Base-by-base conservation (phyloP, 805 yeast species). In the Yarrowia deformans region DNA sequence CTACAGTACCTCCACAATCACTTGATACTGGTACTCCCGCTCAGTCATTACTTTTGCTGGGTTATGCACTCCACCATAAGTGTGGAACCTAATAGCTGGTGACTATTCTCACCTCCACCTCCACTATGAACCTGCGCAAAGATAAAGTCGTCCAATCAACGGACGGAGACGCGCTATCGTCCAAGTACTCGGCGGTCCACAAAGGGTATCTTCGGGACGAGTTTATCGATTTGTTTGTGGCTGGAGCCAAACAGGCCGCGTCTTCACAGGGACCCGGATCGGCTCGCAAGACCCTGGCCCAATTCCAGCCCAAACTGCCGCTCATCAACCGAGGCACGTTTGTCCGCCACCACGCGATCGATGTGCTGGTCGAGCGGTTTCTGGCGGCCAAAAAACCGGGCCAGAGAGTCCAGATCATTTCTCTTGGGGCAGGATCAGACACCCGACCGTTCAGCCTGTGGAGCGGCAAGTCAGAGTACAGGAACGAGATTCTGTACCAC, bases 341-440 rank as follows among this genome's bases (percentile, higher is more conserved):
- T 73, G 78, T 85, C 56, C 77, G 90, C 40, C 82, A 85, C 0
- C 72, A 70, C 18, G 81, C 83, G 66, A 80, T 87, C 39, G 84
- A 85, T 71, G 23, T 69, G 10, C 72, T 86, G 9, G 77, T 85
- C 0, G 75, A 78, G 3, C 73, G 73, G 54, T 84, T 84, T 69
- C 72, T 84, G 5, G 50, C 45, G 52, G 70, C 68, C 8, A 73
- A 75, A 52, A 67, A 37, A 10, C 50, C 49, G 6, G 66, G 52
- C 46, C 70, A 69, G 56, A 69, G 34, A 3, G 73, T 39, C 46
- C 82, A 89, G 74, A 83, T 90, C 16, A 78, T 90, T 0, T 88
- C 92, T 0, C 75, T 90, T n/a, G 96, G 96, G 0, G 88, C 93
- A 1, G 96, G 96, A 6, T 88, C 91, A 16, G 96, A 90, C 73